Evolutionary conservation across 495 filamentous ascomycete genomes (phyloP).

Genomic region (Tuber calosporum): DNA sequence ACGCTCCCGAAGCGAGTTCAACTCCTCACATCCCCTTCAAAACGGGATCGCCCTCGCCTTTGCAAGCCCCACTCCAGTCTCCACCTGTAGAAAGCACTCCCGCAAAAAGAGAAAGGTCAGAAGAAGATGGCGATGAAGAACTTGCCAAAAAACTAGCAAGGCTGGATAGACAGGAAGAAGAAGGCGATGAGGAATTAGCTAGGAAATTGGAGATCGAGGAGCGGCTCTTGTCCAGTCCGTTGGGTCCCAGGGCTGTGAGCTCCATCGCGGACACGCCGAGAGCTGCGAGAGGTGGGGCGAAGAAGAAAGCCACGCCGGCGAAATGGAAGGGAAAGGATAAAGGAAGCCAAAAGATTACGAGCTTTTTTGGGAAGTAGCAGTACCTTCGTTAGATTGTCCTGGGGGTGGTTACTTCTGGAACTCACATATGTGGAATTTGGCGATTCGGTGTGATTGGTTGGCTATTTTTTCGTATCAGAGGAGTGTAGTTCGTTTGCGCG

Average conservation of each 20-base stretch:
- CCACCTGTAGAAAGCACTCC: neutral
- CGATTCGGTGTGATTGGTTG: neutral
- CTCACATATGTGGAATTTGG: neutral
- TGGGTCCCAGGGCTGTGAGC: neutral
- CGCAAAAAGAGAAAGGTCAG: neutral
- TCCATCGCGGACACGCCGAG: conserved; percentile 7
- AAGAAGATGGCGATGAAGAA: neutral
- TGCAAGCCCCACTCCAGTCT: neutral
- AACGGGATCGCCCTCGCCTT: neutral
- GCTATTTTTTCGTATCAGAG: neutral
- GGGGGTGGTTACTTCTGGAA: neutral
- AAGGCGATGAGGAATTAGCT: conserved; percentile 39
- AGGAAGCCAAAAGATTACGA: conserved; percentile 74
- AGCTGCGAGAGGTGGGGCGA: conserved; percentile 37
- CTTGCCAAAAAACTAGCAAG: conserved; percentile 45
- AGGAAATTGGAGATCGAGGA: conserved; percentile 14
- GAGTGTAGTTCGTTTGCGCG: neutral
- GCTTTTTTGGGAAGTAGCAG: conserved; percentile 63
- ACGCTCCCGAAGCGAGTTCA: neutral
- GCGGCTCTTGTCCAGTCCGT: neutral
- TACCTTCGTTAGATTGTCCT: neutral
- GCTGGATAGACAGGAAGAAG: conserved; percentile 46
- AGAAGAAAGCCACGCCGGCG: conserved; percentile 43
- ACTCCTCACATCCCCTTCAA: neutral
- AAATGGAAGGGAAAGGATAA: conserved; percentile 47